Conservation (phyloP, 176 grass and related monocot species). For the Paspalum notatum region DNA sequence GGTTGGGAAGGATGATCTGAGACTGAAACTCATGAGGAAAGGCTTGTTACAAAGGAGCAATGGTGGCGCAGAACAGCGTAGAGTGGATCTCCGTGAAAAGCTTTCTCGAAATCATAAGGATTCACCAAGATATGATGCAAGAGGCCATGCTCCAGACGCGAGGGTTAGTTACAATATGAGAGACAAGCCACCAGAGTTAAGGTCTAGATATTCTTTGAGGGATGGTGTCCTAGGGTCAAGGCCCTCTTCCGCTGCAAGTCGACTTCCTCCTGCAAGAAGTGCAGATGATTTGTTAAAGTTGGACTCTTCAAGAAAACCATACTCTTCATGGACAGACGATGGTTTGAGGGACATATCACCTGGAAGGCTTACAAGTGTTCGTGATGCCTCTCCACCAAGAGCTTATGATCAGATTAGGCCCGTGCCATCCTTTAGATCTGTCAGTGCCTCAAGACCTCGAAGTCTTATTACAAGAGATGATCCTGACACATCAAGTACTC, state of each 20-base stretch:
- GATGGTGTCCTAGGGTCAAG: constrained; percentile 48
- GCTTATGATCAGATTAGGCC: constrained; percentile 50
- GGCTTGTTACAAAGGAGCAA: constrained; percentile 54
- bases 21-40: constrained; percentile 82
- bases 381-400: constrained; percentile 54
- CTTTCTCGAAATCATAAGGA: constrained; percentile 60
- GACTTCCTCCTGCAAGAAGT: constrained; percentile 60
- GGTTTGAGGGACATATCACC: constrained; percentile 52
- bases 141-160: constrained; percentile 44
- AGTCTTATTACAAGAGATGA: constrained; percentile 53
- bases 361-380: constrained; percentile 43
- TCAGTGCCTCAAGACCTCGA: constrained; percentile 42
- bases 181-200: constrained; percentile 38
- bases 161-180: constrained; percentile 47
- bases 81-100: constrained; percentile 76
- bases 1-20: constrained; percentile 66
- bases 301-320: constrained; percentile 49
- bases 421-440: constrained; percentile 40
- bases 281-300: constrained; percentile 53
- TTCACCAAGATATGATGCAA: constrained; percentile 44
- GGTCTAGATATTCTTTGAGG: constrained; percentile 45
- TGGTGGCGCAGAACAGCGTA: constrained; percentile 44
- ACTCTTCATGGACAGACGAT: constrained; percentile 50
- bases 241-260: constrained; percentile 42
- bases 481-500: constrained; percentile 49